These are phyloP conservation scores for Laetiporus sulphureus DNA, from an alignment of 1,284 basidiomycete species.

Conservation along the genomic window DNA sequence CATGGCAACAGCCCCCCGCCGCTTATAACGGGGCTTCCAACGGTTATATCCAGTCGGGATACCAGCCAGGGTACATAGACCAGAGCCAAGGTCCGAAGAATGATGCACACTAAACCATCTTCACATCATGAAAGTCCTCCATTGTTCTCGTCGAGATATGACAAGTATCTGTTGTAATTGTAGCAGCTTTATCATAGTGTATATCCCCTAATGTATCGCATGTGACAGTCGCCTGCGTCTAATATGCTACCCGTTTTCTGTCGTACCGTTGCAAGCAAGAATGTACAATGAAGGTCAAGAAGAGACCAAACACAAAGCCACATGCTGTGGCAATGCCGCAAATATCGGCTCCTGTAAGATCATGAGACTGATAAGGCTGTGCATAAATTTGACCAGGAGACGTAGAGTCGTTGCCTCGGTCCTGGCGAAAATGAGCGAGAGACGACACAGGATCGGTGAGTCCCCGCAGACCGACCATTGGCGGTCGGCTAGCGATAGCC, in stretches of 20 bases:
- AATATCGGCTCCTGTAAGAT: slow-evolving; percentile 18
- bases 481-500: slow-evolving; percentile 33
- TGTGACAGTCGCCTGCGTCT: background rate
- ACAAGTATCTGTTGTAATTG: no score
- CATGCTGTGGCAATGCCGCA: slow-evolving; percentile 22
- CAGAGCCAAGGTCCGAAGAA: slow-evolving; percentile 9
- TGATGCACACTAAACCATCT: background rate
- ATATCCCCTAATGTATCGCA: no score
- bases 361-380: slow-evolving; percentile 9
- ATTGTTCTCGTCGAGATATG: background rate
- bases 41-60: slow-evolving; percentile 18
- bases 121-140: background rate
- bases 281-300: slow-evolving; percentile 19
- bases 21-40: slow-evolving; percentile 14
- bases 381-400: slow-evolving; percentile 20
- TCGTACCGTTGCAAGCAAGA: slow-evolving; percentile 2
- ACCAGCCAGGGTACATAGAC: slow-evolving; percentile 23
- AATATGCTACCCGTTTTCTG: slow-evolving; percentile 10
- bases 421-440: slow-evolving; percentile 32
- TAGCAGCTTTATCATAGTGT: no score
- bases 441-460: slow-evolving; percentile 36
- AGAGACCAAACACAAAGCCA: slow-evolving; percentile 26
- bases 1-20: slow-evolving; percentile 10
- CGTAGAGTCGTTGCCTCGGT: slow-evolving; percentile 38
- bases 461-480: slow-evolving; percentile 41